Evolutionary conservation across 2,329 filamentous ascomycete species (phyloP), one percentile per base, ranked within the genome.

Genomic region (Apiospora hydei): DNA sequence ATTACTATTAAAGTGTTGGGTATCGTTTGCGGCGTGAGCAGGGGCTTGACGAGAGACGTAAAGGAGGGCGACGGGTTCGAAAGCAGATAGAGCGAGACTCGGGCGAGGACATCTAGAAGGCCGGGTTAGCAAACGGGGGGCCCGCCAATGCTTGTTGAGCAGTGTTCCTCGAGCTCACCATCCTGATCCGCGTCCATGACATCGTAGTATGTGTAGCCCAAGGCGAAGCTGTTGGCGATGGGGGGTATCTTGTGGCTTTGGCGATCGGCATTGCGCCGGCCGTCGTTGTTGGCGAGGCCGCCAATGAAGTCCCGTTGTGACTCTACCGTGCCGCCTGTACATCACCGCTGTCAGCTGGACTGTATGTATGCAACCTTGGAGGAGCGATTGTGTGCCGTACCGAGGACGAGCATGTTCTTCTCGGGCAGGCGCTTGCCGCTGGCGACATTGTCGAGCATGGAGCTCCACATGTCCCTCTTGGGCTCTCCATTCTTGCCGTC

Each of bases 171-270:
- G 14, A 67, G 78, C 82, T 72, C 83, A 95, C 94, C 94, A 87
- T 98, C 96, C 82, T 97, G 95, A 80, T 98, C 95, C 71, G 94
- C 93, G 82, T 98, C 95, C 49, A 98, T 87, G 49, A 98, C 94
- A 83, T 98, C 94, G 81, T 97, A 94, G 83, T 98, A 98, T 70
- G 95, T 98, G 81, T 98, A 98, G 69, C 95, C 95, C 73, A 98
- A 85, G 14, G 95, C 95, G 82, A 97, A 98, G 80, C 93, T 93
- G 80, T 98, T 98, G 71, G 95, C 95, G 79, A 98, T 89, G 30
- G 94, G 94, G 1, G 94, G 92, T 73, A 89, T 88, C 81, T 89
- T 91, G 76, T 80, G 86, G 78, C 79, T 86, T 80, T 87, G 87
- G 78, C 85, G 87, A 82, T 88, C 90, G 76, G 85, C 83, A 75